Evolutionary conservation across 768 basidiomycete genomes (phyloP).

Genomic region (Amanita subjunquillea): DNA sequence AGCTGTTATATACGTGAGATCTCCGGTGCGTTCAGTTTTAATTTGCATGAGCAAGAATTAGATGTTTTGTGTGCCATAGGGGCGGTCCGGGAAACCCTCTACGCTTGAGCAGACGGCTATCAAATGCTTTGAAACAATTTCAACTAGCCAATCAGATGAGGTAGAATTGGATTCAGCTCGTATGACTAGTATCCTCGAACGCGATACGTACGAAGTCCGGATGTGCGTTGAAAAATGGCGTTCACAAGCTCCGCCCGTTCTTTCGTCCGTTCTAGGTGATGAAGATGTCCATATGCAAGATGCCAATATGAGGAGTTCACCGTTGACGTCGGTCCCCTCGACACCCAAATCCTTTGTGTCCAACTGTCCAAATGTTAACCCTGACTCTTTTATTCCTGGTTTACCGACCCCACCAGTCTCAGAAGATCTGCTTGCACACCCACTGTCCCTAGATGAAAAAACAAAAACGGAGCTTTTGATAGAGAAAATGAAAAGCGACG

Average conservation of each 20-base stretch:
- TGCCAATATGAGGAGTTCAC: background rate
- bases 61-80: background rate
- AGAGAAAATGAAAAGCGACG: conserved; percentile 54
- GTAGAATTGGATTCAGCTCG: conserved; percentile 33
- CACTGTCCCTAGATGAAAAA: conserved; percentile 22
- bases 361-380: background rate
- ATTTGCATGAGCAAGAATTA: conserved; percentile 11
- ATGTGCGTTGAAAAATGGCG: conserved; percentile 36
- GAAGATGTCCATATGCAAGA: conserved; percentile 8
- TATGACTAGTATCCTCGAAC: conserved; percentile 6
- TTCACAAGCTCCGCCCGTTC: conserved; percentile 16
- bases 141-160: conserved; percentile 63
- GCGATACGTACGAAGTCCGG: conserved; percentile 18
- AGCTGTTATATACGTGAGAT: conserved; percentile 20
- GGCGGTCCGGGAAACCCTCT: background rate
- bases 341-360: conserved; percentile 1
- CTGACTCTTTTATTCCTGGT: background rate
- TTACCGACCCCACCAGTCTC: conserved; percentile 11
- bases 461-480: conserved; percentile 49
- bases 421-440: conserved; percentile 10
- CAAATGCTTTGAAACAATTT: conserved; percentile 26
- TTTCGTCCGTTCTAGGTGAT: conserved; percentile 4
- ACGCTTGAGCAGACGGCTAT: background rate
- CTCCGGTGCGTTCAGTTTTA: conserved; percentile 13
- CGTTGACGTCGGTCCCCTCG: background rate